Evolutionary conservation across 2,329 filamentous ascomycete species (phyloP).

Genomic region (Cercospora citrullina): DNA sequence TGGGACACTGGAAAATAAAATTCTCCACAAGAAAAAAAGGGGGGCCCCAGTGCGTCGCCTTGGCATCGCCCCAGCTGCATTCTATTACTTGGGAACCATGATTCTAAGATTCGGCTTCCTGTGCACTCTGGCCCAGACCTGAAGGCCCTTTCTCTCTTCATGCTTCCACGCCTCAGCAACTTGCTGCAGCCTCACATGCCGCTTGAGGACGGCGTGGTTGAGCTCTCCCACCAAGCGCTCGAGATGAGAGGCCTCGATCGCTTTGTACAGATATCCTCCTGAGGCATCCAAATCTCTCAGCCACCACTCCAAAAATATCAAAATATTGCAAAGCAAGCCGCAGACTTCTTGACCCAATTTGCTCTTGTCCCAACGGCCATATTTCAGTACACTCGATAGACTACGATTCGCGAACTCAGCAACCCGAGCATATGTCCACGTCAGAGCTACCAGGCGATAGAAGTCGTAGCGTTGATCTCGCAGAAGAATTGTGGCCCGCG

Average conservation of each 20-base stretch:
- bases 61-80: neutral
- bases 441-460: neutral
- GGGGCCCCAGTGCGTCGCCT: neutral
- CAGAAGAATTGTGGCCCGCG: neutral
- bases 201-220: neutral
- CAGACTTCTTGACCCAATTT: neutral
- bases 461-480: neutral
- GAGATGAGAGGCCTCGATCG: neutral
- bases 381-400: neutral
- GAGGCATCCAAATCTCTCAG: neutral
- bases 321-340: neutral
- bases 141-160: neutral
- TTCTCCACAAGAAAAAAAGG: neutral
- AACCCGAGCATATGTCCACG: slow-evolving; percentile 2
- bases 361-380: neutral
- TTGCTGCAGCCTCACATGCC: neutral
- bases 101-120: neutral
- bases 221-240: neutral
- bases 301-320: neutral
- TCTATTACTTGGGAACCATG: neutral
- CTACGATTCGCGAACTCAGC: neutral
- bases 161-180: neutral
- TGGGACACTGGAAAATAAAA: neutral
- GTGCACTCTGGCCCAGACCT: neutral
- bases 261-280: neutral